Base-by-base conservation (phyloP, 1,139 yeast species). In the Scheffersomyces lignicola region DNA sequence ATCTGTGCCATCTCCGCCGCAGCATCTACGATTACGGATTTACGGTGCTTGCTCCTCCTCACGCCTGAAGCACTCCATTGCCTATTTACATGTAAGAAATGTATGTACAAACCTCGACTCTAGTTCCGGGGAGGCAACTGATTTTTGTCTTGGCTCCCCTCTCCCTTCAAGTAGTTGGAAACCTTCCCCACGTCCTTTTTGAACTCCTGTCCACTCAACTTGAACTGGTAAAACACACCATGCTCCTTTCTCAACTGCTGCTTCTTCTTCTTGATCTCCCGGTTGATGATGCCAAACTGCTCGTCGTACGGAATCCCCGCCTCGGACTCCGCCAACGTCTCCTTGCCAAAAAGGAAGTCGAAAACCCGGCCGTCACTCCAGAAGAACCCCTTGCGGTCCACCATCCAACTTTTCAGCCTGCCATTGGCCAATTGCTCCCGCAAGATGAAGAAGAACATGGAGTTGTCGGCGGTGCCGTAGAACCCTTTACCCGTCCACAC, bases 311-410 rank as follows among this genome's bases (percentile, higher is more conserved):
- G 79, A 38, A 82, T 68, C 1, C 92, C 92, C 31, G 78, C 80
- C 56, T 85, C 92, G 3, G 94, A 89, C 39, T 76, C 84, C 14
- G 80, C 83, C 15, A 86, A 55, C 1, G 86, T 62, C 54, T 86
- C 95, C 49, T 84, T 82, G 21, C 95, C 94, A 50, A 87, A 83
- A 18, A 87, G 52, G 37, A 78, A 76, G 58, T 87, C 96, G 60
- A 82, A 83, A 2, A 87, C 84, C 40, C 95, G 69, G 6, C 95
- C 96, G 56, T 87, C 95, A 22, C 92, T 88, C 95, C 95, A 87
- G 62, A 85, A 87, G 69, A 66, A 85, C 12, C 95, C 95, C 50
- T 80, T 82, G 45, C 96, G 69, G 55, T 87, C 95, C 15, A 86
- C 82, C 13, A 85, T 67, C 89, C 92, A 86, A 32, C 83, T 87